These are phyloP conservation scores for Penicillium janthinellum DNA, from an alignment of 2,329 filamentous ascomycete species.

Conservation along the genomic window DNA sequence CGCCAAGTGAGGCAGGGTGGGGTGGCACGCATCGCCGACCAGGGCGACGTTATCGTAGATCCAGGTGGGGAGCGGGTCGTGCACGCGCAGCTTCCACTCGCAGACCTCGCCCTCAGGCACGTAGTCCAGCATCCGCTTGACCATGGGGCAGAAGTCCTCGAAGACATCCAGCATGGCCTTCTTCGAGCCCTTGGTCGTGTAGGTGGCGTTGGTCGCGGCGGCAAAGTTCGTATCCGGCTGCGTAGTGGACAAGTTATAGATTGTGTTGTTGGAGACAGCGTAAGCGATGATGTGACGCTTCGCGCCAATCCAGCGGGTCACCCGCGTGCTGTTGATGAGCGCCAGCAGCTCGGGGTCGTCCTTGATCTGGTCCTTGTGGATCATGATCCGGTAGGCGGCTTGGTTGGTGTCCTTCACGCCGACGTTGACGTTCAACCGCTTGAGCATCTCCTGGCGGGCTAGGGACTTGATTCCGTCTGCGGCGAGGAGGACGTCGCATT, in stretches of 20 bases:
- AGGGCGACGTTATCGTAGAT: slow-evolving; percentile 55
- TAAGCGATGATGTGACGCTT: slow-evolving; percentile 70
- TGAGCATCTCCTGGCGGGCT: slow-evolving; percentile 48
- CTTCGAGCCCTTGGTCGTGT: slow-evolving; percentile 65
- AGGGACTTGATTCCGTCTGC: slow-evolving; percentile 59
- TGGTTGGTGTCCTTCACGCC: slow-evolving; percentile 54
- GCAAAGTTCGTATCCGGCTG: slow-evolving; percentile 64
- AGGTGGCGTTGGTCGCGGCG: slow-evolving; percentile 60
- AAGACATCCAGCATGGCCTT: slow-evolving; percentile 63
- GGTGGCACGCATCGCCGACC: slow-evolving; percentile 63
- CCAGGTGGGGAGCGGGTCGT: slow-evolving; percentile 66
- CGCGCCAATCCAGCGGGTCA: slow-evolving; percentile 67
- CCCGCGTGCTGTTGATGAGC: slow-evolving; percentile 59
- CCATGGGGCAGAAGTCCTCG: slow-evolving; percentile 61
- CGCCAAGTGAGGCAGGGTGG: slow-evolving; percentile 64
- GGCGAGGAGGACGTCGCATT: slow-evolving; percentile 55
- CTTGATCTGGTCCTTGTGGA: slow-evolving; percentile 50
- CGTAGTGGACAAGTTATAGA: slow-evolving; percentile 67
- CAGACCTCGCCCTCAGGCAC: slow-evolving; percentile 67
- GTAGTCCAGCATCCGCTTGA: slow-evolving; percentile 62
- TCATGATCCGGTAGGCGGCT: slow-evolving; percentile 58
- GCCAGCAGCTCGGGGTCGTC: slow-evolving; percentile 55
- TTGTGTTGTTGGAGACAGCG: slow-evolving; percentile 61
- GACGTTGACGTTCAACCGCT: slow-evolving; percentile 40
- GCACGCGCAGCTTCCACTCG: slow-evolving; percentile 66